These are phyloP conservation scores for Rhynchosporium agropyri DNA, from an alignment of 2,329 filamentous ascomycete species.

Conservation along the genomic window DNA sequence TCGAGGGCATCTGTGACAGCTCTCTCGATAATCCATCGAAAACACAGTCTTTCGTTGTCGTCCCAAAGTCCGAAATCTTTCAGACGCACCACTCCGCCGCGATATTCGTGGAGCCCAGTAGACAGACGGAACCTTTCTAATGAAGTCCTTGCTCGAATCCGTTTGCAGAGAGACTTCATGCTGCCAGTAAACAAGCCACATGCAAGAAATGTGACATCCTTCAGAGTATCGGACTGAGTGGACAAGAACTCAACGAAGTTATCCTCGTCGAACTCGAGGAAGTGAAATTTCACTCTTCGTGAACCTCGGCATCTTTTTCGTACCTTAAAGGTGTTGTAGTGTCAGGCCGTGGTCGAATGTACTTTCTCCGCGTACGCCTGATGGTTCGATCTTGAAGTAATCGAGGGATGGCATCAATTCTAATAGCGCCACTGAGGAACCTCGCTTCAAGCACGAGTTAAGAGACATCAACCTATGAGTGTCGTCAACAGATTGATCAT, in stretches of 20 bases:
- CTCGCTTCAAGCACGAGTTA: background rate
- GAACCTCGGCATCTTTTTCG: background rate
- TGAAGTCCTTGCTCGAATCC: background rate
- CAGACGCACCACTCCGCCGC: background rate
- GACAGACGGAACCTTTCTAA: background rate
- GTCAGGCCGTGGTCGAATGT: constrained; percentile 7
- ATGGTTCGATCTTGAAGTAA: background rate
- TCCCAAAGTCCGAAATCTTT: constrained; percentile 8
- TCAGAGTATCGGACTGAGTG: constrained; percentile 4
- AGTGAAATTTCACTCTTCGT: background rate
- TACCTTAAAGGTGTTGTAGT: background rate
- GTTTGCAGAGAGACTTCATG: constrained; percentile 12
- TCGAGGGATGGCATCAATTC: constrained; percentile 10
- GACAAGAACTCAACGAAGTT: constrained; percentile 7
- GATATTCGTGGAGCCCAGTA: constrained; percentile 9
- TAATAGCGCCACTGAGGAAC: background rate
- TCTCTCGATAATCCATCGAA: constrained; percentile 1
- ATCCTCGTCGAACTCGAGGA: constrained; percentile 7
- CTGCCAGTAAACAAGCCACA: constrained; percentile 4
- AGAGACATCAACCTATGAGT: background rate
- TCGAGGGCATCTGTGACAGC: constrained; percentile 5
- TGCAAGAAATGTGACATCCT: constrained; percentile 1
- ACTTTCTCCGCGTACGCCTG: background rate
- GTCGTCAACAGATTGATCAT: background rate
- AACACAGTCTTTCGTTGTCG: background rate